Base-by-base conservation (phyloP, 2,329 filamentous ascomycete species). In the Ceratocystiopsis sp. region DNA sequence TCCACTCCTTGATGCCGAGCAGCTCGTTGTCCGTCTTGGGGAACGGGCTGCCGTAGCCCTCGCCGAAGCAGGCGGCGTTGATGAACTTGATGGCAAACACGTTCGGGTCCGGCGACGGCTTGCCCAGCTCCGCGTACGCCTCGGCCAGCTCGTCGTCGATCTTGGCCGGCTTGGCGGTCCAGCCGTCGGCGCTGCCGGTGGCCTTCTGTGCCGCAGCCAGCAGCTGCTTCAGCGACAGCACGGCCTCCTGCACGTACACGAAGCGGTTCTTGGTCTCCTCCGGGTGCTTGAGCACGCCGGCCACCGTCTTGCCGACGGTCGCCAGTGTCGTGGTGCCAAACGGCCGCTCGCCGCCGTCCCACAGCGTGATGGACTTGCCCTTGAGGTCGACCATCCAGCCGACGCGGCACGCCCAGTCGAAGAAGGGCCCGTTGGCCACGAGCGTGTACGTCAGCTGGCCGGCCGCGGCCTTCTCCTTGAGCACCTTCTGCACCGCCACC, bases 1-100 rank as follows among this genome's bases (percentile, higher is more conserved):
- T 62, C 44, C 62, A 52, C 6, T 56, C 52, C 53, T 61, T 59
- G 16, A 73, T 34, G 0, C 67, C 68, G 1, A 72, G 45, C 13
- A 71, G 50, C 48, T 61, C 60, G 38, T 66, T 66, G 45, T 68
- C 64, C 16, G 54, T 51, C 50, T 60, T 60, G 12, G 55, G 46
- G 41, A 57, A 62, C 21, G 53, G 56, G 4, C 50, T 41, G 6
- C 59, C 59, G 38, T 61, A 61, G 43, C 43, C 43, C 6, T 45
- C 43, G 32, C 43, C 43, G 11, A 29, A 41, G 36, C 41, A 38
- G 29, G 39, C 25, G 12, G 35, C 17, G 29, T 34, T 38, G 32
- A 45, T 41, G n/a, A 45, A 45, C 19, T 38, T 38, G 35, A 45
- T 38, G 25, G 17, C 43, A 29, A 33, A 40, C n/a, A 14, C 25